Evolutionary conservation across 1,284 basidiomycete genomes (phyloP).

Genomic region (Erythrobasidium hasegawianum): DNA sequence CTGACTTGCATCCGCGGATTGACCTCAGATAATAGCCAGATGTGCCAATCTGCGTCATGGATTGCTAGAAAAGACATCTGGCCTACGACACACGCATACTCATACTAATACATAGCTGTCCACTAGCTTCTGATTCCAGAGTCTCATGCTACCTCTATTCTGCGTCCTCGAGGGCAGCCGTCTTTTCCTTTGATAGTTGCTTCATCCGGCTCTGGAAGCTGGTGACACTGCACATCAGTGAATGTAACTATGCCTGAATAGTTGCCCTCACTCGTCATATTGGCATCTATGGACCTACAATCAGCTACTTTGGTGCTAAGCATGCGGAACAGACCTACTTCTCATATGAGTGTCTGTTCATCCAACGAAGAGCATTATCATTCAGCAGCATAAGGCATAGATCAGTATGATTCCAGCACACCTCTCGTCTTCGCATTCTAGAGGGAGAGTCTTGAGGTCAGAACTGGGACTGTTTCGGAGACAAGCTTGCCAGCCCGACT

Average conservation of each 20-base stretch:
- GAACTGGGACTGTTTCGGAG: not conserved
- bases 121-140: too few relatives aligned
- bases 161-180: slow-evolving; percentile 15
- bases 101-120: too few relatives aligned
- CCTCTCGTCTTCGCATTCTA: slow-evolving; percentile 46
- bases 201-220: slow-evolving; percentile 36
- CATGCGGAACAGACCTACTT: slow-evolving; percentile 36
- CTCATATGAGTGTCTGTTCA: slow-evolving; percentile 43
- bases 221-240: not conserved
- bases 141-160: not conserved
- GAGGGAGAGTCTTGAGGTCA: not conserved
- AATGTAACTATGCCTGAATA: not conserved
- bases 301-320: not conserved
- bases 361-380: not conserved
- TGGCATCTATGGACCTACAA: slow-evolving; percentile 39
- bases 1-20: too few relatives aligned
- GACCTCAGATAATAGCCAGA: too few relatives aligned
- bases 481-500: slow-evolving; percentile 7
- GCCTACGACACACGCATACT: too few relatives aligned
- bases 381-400: not conserved
- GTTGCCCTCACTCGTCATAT: slow-evolving; percentile 44
- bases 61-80: too few relatives aligned
- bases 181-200: slow-evolving; percentile 29
- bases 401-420: slow-evolving; percentile 6
- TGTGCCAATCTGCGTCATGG: too few relatives aligned